phyloP scores from a whole-genome alignment of 2,329 filamentous ascomycete species.

The Clarireedia homoeocarpa region DNA sequence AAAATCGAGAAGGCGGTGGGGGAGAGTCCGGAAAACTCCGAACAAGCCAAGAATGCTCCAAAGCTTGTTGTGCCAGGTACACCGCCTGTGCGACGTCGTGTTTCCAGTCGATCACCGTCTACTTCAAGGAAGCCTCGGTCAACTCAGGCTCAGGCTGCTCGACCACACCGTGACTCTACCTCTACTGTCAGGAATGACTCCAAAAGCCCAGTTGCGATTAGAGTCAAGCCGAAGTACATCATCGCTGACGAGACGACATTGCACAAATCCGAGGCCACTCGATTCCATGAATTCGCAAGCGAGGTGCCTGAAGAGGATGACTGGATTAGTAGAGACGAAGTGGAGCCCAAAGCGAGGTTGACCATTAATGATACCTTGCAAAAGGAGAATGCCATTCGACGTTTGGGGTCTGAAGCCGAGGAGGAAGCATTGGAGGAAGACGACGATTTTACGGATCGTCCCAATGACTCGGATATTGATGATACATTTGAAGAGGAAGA shows the following conservation, averaged over 20 bases:
- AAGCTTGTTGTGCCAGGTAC: constrained; percentile 10
- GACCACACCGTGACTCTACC: constrained; percentile 21
- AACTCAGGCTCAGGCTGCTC: constrained; percentile 2
- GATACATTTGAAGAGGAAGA: constrained; percentile 43
- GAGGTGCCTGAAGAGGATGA: constrained; percentile 77
- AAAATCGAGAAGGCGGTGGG: background rate
- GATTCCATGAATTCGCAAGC: constrained; percentile 88
- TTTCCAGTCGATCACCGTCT: constrained; percentile 22
- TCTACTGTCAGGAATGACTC: constrained; percentile 30
- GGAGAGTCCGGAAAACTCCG: constrained; percentile 4
- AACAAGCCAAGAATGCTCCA: background rate
- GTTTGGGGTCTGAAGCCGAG: constrained; percentile 81
- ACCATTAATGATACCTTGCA: constrained; percentile 84
- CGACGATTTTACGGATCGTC: constrained; percentile 41
- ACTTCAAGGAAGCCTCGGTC: constrained; percentile 24
- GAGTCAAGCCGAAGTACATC: constrained; percentile 30
- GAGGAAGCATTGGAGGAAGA: constrained; percentile 77
- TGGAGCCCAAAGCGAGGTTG: constrained; percentile 55
- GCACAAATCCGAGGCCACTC: constrained; percentile 42
- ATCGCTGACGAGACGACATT: constrained; percentile 25
- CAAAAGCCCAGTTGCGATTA: constrained; percentile 32
- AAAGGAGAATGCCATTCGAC: constrained; percentile 84
- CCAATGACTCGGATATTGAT: constrained; percentile 36
- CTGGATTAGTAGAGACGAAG: constrained; percentile 66
- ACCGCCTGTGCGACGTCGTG: constrained; percentile 13